phyloP scores from a whole-genome alignment of 208 protist genomes.

The Leishmania martiniquensis region DNA sequence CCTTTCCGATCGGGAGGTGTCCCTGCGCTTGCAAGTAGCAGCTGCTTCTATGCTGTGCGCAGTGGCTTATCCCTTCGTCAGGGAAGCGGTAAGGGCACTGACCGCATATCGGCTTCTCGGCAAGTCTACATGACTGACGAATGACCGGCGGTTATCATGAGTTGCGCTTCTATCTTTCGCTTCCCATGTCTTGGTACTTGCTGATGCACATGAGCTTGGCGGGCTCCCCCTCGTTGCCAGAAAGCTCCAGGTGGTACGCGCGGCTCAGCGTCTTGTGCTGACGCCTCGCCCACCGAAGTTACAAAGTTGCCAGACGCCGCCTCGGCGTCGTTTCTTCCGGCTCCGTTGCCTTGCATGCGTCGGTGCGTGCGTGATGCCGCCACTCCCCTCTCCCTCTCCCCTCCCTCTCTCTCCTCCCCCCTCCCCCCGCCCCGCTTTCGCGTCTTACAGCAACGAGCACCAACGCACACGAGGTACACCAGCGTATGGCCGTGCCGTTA shows the following conservation, averaged over 20 bases:
- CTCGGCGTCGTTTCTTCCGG: background rate
- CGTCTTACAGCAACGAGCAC: background rate
- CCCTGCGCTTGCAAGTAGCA: background rate
- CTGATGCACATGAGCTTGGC: background rate
- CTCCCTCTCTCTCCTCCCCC: background rate
- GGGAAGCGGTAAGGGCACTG: background rate
- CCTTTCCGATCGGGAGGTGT: background rate
- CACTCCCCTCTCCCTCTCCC: too few species aligned
- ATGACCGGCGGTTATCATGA: background rate
- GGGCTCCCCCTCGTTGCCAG: background rate
- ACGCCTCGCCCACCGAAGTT: background rate
- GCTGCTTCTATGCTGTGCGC: background rate
- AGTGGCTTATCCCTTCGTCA: background rate
- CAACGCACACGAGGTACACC: background rate
- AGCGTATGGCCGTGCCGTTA: background rate
- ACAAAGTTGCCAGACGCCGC: background rate
- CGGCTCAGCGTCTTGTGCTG: background rate
- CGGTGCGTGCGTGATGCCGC: background rate
- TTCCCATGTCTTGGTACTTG: background rate
- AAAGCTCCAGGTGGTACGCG: too few species aligned
- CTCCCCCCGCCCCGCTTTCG: too few species aligned
- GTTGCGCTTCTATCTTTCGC: background rate
- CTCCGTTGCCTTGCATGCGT: background rate
- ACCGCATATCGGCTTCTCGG: background rate
- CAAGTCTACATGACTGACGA: background rate